phyloP scores from a whole-genome alignment of 169 alveolate species.

The Cryptosporidium tyzzeri region DNA sequence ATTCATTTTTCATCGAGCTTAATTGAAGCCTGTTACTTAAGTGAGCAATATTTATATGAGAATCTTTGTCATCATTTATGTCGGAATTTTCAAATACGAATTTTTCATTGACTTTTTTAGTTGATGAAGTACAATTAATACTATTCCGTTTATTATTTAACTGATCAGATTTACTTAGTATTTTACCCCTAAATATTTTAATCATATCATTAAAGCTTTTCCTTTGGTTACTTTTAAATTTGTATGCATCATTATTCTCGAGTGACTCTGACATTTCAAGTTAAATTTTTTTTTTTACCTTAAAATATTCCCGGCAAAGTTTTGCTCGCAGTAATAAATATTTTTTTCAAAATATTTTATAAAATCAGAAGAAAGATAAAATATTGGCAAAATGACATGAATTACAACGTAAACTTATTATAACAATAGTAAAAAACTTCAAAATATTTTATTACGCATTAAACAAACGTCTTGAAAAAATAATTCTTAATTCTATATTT shows the following conservation, averaged over 20 bases:
- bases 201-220: conserved; percentile 1
- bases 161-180: conserved; percentile 1
- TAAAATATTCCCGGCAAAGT: conserved; percentile 6
- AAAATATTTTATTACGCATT: neutral
- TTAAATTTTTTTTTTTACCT: neutral
- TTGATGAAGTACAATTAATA: neutral
- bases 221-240: neutral
- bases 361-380: neutral
- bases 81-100: neutral
- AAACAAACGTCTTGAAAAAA: too few species aligned
- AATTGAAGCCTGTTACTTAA: neutral
- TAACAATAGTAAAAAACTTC: too few species aligned
- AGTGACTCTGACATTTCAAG: conserved; percentile 24
- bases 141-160: neutral
- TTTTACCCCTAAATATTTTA: neutral
- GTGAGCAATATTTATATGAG: neutral
- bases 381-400: neutral
- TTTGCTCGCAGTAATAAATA: neutral
- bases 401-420: neutral
- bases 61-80: neutral
- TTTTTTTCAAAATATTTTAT: neutral
- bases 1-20: neutral
- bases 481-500: neutral
- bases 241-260: conserved; percentile 5
- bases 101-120: neutral